phyloP scores from a whole-genome alignment of 257 asterid genomes.

The Solanum ossicruentum region DNA sequence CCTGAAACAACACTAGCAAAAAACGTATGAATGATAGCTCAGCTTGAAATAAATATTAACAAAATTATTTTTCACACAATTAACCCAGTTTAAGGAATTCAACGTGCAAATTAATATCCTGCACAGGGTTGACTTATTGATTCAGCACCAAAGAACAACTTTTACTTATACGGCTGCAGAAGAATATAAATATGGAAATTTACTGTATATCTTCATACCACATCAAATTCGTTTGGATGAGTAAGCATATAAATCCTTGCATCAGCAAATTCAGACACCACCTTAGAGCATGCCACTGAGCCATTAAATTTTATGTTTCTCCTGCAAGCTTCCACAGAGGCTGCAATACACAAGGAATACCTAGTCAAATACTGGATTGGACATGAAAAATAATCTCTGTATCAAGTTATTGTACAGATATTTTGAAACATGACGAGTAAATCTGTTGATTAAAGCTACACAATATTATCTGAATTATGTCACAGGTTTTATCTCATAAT shows the following conservation, averaged over 20 bases:
- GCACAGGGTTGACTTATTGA: not conserved
- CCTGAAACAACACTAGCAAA: slow-evolving; percentile 32
- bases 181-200: not conserved
- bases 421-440: not conserved
- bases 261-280: slow-evolving; percentile 78
- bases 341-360: slow-evolving; percentile 27
- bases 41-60: not conserved
- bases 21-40: not conserved
- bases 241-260: slow-evolving; percentile 95
- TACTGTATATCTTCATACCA: slow-evolving; percentile 35
- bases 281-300: slow-evolving; percentile 71
- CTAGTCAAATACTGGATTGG: not conserved
- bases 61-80: not conserved
- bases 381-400: not conserved
- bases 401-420: not conserved
- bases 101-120: not conserved
- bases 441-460: not conserved
- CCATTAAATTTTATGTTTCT: slow-evolving; percentile 94
- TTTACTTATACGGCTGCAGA: not conserved
- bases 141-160: not conserved
- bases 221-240: slow-evolving; percentile 92
- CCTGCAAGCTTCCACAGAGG: slow-evolving; percentile 84
- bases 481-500: not conserved
- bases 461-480: not conserved
- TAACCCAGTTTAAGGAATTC: not conserved